Evolutionary conservation across 345 rosid species (phyloP), one percentile per base, ranked within the genome.

Genomic region (Cochlearia excelsa): DNA sequence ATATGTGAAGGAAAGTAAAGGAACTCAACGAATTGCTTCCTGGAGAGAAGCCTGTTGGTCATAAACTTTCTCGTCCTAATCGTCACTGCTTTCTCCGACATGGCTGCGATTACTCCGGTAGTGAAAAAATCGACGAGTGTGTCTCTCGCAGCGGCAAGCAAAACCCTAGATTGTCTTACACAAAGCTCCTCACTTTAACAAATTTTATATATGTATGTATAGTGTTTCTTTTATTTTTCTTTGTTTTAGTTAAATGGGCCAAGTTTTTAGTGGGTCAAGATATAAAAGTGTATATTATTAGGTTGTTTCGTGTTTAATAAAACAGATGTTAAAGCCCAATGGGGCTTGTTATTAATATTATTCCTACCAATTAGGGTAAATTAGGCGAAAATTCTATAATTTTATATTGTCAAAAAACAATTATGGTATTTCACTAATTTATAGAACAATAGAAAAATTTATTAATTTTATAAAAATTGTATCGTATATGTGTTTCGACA

Each of bases 31-130:
- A 92, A 92, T 74, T 92, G 98, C 81, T 87, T 93, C 82, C 99
- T 86, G 29, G 95, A 75, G 57, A 89, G 97, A 39, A 93, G 97
- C 64, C 99, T 80, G 76, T 93, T 93, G 44, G 99, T 93, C 97
- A 93, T 93, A 76, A 93, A 88, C 78, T 92, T 92, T 63, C 99
- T 74, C 35, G 95, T 88, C 6, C 97, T 75, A 31, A 92, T 82
- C 0, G 97, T 93, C 3, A 86, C 90, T 6, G 95, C 96, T 79
- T 88, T 92, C 61, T 88, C 98, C 67, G 93, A 84, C 95, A 86
- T 88, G 59, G 51, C 65, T 69, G 41, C 52, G 30, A 38, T 53
- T 48, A 6, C 61, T 68, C 68, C 45, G 73, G 63, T 33, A 33
- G 10, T 7, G 1, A 43, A 54, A 43, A 54, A 61, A 33, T 54